Evolutionary conservation across 176 grass and related monocot genomes (phyloP), one percentile per base, ranked within the genome.

Genomic region (Oryza australiensis): DNA sequence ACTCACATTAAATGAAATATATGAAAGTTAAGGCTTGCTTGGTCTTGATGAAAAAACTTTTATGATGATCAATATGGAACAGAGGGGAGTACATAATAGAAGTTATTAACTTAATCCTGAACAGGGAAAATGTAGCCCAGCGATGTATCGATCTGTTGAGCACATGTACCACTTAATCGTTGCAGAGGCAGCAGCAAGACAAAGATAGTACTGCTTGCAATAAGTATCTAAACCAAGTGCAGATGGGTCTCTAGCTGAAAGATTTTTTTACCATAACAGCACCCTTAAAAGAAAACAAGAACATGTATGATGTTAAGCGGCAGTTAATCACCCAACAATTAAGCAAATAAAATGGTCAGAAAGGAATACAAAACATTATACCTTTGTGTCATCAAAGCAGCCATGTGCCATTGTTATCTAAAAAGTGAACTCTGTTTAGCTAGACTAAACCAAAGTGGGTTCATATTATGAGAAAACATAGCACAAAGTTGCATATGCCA

Each of bases 341-440:
- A 60, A 78, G 82, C 41, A 15, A 43, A 81, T 2, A 59, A 53
- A 53, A 66, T 23, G 24, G 23, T 34, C 26, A 76, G 57, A 43
- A 78, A 6, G 11, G 14, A n/a, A 24, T 57, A 59, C 11, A 11
- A 87, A 72, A 41, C 48, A 80, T 45, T 80, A 79, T 87, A 98
- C 92, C 92, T 94, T 98, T 5, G 92, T 98, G 84, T 98, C 92
- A 88, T 98, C 95, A 80, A 98, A 94, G 81, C 86, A 94, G 69
- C 90, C 82, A 81, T 90, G 93, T 76, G 90, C 84, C 84, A 98
- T 87, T 74, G 79, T 94, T 51, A 94, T 81, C 95, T 98, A 84
- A 81, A 85, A 77, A 64, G 65, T 76, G 64, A 28, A 82, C 5
- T 79, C 48, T 80, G 22, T 57, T 77, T 62, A n/a, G n/a, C n/a